phyloP scores from a whole-genome alignment of 208 protist species.

The Trypanosoma avium region DNA sequence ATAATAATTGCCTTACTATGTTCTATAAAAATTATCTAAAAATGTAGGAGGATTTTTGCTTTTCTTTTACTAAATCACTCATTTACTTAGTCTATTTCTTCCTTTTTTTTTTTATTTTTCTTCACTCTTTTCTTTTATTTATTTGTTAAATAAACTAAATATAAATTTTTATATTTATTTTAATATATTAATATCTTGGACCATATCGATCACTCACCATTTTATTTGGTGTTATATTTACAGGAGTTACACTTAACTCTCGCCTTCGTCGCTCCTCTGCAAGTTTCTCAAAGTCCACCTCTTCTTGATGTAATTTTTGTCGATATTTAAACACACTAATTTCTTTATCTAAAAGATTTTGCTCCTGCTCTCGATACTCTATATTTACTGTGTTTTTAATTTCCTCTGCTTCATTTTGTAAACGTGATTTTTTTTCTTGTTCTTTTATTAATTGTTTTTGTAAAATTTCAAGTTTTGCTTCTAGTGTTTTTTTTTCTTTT shows the following conservation, averaged over 20 bases:
- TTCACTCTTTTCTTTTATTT: background rate
- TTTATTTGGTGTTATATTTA: constrained; percentile 28
- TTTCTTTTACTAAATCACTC: too few relatives aligned
- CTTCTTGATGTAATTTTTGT: constrained; percentile 59
- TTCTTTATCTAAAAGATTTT: constrained; percentile 75
- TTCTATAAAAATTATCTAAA: too few relatives aligned
- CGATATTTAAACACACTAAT: constrained; percentile 79
- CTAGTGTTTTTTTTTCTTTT: constrained; percentile 44
- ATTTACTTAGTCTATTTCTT: too few relatives aligned
- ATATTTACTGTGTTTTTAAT: constrained; percentile 41
- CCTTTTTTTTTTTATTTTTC: constrained; percentile 4
- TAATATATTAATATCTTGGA: background rate
- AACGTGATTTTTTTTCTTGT: constrained; percentile 39
- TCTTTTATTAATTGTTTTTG: constrained; percentile 34
- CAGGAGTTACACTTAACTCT: constrained; percentile 18
- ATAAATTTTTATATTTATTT: background rate
- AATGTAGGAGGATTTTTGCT: too few relatives aligned
- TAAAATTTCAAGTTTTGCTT: constrained; percentile 39
- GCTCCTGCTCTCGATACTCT: constrained; percentile 57
- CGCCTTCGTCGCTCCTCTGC: constrained; percentile 56
- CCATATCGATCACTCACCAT: constrained; percentile 11
- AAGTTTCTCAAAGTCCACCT: constrained; percentile 73
- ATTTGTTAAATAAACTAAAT: background rate
- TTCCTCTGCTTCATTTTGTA: constrained; percentile 58
- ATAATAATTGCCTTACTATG: too few relatives aligned